Evolutionary conservation across 1,284 basidiomycete genomes (phyloP), one percentile per base, ranked within the genome.

Genomic region (Naganishia albida): DNA sequence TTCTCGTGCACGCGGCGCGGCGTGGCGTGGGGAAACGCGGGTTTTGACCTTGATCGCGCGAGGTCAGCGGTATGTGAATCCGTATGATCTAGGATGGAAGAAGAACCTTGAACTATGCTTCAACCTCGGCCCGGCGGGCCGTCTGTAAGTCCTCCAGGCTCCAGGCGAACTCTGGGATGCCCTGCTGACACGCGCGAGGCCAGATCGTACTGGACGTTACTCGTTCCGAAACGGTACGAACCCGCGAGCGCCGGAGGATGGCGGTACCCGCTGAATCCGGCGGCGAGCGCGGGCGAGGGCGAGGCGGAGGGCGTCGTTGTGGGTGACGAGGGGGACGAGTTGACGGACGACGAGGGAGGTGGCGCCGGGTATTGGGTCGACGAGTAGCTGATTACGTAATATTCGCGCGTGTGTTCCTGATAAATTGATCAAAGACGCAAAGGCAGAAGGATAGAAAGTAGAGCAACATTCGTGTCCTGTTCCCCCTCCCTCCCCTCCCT

Each of bases 241-340:
- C 92, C 94, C 0, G 88, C 89, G 66, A 89, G 89, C 0, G 89
- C 97, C 73, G 96, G 96, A 0, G n/a, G 34, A 4, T 86, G 86
- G 73, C 82, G 85, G 0, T 99, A 67, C 65, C 75, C 75, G 6
- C 71, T 73, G 10, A 70, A 77, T 20, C 67, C 66, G 16, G 54
- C 70, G 23, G 64, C 67, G 18, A 46, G 65, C 2, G 25, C 62
- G n/a, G 49, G 30, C 15, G 53, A 52, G 28, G 50, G 48, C 7
- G 50, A 23, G 62, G 65, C 30, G 34, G 57, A 59, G 49, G 64
- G 68, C 50, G 28, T 62, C 57, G 50, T 69, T 55, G 23, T 67
- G 43, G 67, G 69, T 25, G 55, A 72, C 64, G 49, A 64, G 46
- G 80, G 79, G 54, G 82, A 83, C 46, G 80, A 82, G 63, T 70